Percentiles rank a stretch among this genome's conserved stretches.
Evolutionary conservation across 257 asterid species (phyloP).

Genomic region (Oldenlandia corymbosa): DNA sequence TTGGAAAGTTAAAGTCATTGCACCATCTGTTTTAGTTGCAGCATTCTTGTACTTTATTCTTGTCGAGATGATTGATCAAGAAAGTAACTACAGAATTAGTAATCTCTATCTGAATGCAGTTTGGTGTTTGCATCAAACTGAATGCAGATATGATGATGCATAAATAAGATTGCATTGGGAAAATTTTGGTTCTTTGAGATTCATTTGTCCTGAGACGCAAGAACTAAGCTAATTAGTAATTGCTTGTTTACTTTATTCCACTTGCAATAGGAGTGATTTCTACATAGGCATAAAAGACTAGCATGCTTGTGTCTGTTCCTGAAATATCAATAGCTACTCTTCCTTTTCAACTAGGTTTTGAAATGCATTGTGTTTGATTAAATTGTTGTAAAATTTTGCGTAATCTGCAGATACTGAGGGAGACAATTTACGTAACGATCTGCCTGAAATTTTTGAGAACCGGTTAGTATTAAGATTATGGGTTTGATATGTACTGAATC

Average conservation of each 20-base stretch:
- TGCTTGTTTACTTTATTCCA: not conserved
- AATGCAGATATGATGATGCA: no score
- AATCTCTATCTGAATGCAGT: not conserved
- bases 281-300: not conserved
- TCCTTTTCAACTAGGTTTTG: not conserved
- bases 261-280: not conserved
- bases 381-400: not conserved
- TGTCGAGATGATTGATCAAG: not conserved
- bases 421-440: constrained; percentile 46
- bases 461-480: constrained; percentile 27
- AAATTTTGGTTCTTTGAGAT: not conserved
- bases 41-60: not conserved
- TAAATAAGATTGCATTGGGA: not conserved
- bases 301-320: not conserved
- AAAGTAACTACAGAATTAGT: not conserved
- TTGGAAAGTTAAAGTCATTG: not conserved
- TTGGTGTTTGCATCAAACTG: no score
- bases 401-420: constrained; percentile 52
- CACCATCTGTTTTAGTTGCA: not conserved
- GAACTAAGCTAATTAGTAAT: no score
- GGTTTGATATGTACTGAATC: not conserved
- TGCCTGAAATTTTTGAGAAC: constrained; percentile 50
- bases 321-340: not conserved
- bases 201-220: not conserved
- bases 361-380: not conserved